Percentiles rank a stretch among this genome's conserved stretches.
These are phyloP conservation scores for Debaryomycetaceae sp. DNA, from an alignment of 1,139 yeast species.

Conservation along the genomic window DNA sequence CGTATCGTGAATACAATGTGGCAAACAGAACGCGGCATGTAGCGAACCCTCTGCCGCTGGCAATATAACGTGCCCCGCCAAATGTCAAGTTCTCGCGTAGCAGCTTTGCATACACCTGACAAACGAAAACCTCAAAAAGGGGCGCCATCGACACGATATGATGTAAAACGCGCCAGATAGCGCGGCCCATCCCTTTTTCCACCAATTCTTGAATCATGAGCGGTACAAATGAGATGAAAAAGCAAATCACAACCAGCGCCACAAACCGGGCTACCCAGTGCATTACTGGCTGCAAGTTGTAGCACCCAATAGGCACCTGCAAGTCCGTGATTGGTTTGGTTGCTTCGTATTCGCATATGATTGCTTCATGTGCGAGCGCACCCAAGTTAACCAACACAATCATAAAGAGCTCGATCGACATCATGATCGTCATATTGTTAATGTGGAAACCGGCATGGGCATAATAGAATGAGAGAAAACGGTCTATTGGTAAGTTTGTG, in stretches of 20 bases:
- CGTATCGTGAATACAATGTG: conserved; percentile 52
- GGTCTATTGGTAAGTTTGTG: conserved; percentile 64
- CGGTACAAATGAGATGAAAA: conserved; percentile 76
- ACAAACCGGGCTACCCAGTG: conserved; percentile 78
- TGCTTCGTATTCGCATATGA: conserved; percentile 43
- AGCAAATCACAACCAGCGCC: conserved; percentile 71
- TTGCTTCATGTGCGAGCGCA: conserved; percentile 50
- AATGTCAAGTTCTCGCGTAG: conserved; percentile 56
- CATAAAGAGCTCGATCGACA: conserved; percentile 66
- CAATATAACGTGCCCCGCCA: conserved; percentile 78
- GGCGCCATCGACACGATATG: conserved; percentile 74
- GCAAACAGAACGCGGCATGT: conserved; percentile 55
- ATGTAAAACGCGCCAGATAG: conserved; percentile 44
- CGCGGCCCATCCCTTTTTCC: conserved; percentile 64
- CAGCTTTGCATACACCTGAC: conserved; percentile 72
- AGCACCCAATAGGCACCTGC: conserved; percentile 63
- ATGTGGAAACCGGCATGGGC: conserved; percentile 91
- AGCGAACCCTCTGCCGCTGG: conserved; percentile 84
- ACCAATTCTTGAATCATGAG: conserved; percentile 67
- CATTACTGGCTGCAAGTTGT: conserved; percentile 60
- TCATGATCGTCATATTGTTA: conserved; percentile 66
- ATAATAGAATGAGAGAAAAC: conserved; percentile 76
- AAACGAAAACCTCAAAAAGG: conserved; percentile 76
- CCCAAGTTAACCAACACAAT: conserved; percentile 59
- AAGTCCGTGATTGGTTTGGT: conserved; percentile 49